Evolutionary conservation across 1,284 basidiomycete genomes (phyloP), one percentile per base, ranked within the genome.

Genomic region (Irpex sp.): DNA sequence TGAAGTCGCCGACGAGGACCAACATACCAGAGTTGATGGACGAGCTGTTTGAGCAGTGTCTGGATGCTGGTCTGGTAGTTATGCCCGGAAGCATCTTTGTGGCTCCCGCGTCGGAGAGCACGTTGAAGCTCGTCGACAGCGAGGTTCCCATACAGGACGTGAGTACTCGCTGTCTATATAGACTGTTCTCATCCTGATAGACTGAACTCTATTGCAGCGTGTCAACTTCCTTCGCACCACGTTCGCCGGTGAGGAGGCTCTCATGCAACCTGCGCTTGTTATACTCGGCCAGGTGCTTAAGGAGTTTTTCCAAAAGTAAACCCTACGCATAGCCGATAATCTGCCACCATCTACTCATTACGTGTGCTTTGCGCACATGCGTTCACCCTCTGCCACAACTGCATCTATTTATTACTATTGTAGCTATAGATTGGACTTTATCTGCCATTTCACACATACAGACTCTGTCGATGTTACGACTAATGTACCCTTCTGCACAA

Each of bases 141-240:
- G 68, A 71, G 42, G 65, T 70, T 63, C 67, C 71, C 19, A 67
- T 71, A 21, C 69, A 74, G 63, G 63, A 73, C 70, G 65, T 75
- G 72, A 65, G 71, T 72, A 16, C 14, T 16, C 33, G 33, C 18
- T 54, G 8, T 49, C 21, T 37, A 5, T 6, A 39, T 49, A 45
- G n/a, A n/a, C 12, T 45, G 39, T 45, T n/a, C 23, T 56, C 2
- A 4, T 39, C 35, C 23, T 12, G 21, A 48, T 56, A 58, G 60
- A 54, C 42, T 33, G 28, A 33, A 58, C 23, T 37, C 42, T 47
- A 5, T 54, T 53, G 58, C 57, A 78, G 72, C 71, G 74, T n/a
- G 61, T 74, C 52, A 75, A 77, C 66, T 78, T 71, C 67, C 71
- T 80, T 62, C 75, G 79, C 6, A 73, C 75, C 1, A 80, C 79